Evolutionary conservation across 2,329 filamentous ascomycete genomes (phyloP).

Genomic region (Lecanosticta acicola): DNA sequence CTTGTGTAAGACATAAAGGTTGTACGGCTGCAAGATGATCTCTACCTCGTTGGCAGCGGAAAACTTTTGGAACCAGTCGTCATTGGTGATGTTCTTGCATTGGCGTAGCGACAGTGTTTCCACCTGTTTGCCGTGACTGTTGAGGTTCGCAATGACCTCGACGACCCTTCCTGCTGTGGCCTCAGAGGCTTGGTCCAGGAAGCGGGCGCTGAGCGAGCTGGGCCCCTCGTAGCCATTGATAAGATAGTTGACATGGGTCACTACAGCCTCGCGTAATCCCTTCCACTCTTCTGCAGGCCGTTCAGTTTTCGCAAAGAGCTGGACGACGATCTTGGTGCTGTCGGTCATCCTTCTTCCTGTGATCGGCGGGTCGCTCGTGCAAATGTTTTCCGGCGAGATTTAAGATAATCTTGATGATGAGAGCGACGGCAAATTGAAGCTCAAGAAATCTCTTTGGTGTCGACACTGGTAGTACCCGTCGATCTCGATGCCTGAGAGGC

Average conservation of each 20-base stretch:
- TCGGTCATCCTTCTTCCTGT: background rate
- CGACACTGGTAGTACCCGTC: background rate
- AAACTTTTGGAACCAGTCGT: conserved; percentile 6
- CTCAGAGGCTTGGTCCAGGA: background rate
- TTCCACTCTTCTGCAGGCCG: background rate
- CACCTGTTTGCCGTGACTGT: background rate
- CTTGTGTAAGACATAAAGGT: conserved; percentile 20
- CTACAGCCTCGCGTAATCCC: background rate
- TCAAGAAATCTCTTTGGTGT: background rate
- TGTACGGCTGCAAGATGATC: conserved; percentile 20
- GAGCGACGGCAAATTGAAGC: background rate
- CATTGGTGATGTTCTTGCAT: conserved; percentile 16
- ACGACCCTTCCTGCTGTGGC: background rate
- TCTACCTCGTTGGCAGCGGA: conserved; percentile 10
- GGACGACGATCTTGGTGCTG: background rate
- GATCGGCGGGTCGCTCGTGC: background rate
- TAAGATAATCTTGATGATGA: too few species aligned
- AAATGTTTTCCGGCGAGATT: background rate
- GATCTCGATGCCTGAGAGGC: background rate
- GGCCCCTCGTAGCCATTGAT: background rate
- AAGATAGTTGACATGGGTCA: background rate
- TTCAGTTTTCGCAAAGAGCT: background rate
- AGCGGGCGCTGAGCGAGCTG: background rate
- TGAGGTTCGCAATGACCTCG: background rate
- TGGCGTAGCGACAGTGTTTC: conserved; percentile 3